Evolutionary conservation across 495 filamentous ascomycete species (phyloP).

Genomic region (Penicillium lagena): DNA sequence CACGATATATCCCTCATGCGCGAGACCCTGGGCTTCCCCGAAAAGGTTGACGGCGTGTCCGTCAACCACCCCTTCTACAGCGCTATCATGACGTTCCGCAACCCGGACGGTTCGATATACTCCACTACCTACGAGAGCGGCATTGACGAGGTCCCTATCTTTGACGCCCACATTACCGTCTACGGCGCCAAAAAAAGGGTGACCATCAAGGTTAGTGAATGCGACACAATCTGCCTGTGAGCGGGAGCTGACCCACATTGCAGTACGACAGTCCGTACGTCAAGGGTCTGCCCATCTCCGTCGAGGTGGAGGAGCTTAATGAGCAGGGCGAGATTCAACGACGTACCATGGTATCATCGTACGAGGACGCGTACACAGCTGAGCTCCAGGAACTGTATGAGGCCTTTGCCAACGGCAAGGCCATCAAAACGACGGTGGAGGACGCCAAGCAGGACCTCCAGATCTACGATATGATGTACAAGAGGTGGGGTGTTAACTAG

Average conservation of each 20-base stretch:
- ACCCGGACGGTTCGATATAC: conserved; percentile 9
- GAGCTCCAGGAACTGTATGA: conserved; percentile 39
- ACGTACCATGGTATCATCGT: conserved; percentile 26
- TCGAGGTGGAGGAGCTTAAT: conserved; percentile 35
- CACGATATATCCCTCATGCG: conserved; percentile 47
- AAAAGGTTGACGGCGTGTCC: conserved; percentile 26
- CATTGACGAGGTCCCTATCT: conserved; percentile 17
- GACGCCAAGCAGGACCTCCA: conserved; percentile 41
- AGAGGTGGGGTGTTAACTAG: neutral
- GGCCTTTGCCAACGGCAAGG: conserved; percentile 27
- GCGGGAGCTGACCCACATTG: conserved; percentile 3
- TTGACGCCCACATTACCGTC: conserved; percentile 44
- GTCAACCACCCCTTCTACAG: conserved; percentile 27
- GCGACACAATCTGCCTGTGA: no score
- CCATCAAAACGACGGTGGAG: conserved; percentile 36
- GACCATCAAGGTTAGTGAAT: neutral
- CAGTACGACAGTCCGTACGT: conserved; percentile 45
- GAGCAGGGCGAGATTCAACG: conserved; percentile 23
- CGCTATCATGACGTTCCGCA: conserved; percentile 23
- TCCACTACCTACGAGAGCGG: conserved; percentile 11
- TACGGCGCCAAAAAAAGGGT: conserved; percentile 34
- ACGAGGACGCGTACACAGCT: conserved; percentile 45
- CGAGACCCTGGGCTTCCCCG: conserved; percentile 34
- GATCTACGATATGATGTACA: conserved; percentile 26
- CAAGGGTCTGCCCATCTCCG: conserved; percentile 42